These are phyloP conservation scores for Saccharomycopsis lassenensis DNA, from an alignment of 805 yeast genomes.

Conservation along the genomic window DNA sequence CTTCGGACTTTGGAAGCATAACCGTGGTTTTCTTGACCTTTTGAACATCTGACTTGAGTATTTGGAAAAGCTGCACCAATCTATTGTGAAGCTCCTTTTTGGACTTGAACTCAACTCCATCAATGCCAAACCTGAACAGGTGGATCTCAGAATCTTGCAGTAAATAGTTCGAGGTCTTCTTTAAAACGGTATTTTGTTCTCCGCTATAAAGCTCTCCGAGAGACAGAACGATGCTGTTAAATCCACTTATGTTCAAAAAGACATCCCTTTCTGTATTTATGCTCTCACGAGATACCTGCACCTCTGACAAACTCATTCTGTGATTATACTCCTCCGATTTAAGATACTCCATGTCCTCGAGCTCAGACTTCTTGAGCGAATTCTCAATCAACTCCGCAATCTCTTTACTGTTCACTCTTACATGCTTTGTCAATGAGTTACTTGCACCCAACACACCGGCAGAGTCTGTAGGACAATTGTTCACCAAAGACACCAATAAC, in stretches of 20 bases:
- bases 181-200: neutral
- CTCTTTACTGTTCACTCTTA: constrained; percentile 45
- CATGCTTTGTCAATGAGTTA: constrained; percentile 38
- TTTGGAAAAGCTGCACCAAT: neutral
- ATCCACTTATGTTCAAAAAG: constrained; percentile 8
- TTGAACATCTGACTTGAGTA: constrained; percentile 4
- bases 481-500: constrained; percentile 49
- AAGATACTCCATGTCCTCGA: constrained; percentile 15
- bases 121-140: constrained; percentile 2
- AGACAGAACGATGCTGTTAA: constrained; percentile 3
- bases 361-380: constrained; percentile 23
- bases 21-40: constrained; percentile 2
- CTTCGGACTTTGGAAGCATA: constrained; percentile 6
- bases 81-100: no score
- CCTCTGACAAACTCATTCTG: neutral
- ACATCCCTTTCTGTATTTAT: constrained; percentile 11
- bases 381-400: constrained; percentile 47
- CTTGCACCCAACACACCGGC: constrained; percentile 41
- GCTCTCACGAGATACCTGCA: constrained; percentile 2
- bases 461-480: constrained; percentile 46
- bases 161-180: constrained; percentile 4
- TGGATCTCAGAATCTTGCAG: neutral
- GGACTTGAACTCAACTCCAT: constrained; percentile 3
- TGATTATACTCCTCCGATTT: constrained; percentile 1
- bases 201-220: neutral